Percentiles rank a stretch among this genome's conserved stretches.
Conservation (phyloP, 2,329 filamentous ascomycete genomes). For the Fusarium continuum region DNA sequence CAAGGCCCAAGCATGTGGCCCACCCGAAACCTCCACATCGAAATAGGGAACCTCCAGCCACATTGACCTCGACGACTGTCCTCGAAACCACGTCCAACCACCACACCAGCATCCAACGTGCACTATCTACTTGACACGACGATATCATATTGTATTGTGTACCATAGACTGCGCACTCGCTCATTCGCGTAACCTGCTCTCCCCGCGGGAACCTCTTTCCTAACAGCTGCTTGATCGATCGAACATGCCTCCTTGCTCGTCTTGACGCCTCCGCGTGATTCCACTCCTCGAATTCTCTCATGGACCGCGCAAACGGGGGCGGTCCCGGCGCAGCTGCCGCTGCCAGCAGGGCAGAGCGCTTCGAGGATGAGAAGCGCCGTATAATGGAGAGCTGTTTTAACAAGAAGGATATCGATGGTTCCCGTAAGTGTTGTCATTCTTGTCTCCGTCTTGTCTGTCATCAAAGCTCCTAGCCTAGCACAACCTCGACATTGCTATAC, state of each 20-base stretch:
- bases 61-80: constrained; percentile 39
- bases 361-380: constrained; percentile 95
- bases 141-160: neutral
- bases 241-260: constrained; percentile 45
- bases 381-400: constrained; percentile 95
- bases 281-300: constrained; percentile 38
- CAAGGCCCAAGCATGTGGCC: constrained; percentile 26
- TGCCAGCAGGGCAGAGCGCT: constrained; percentile 74
- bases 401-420: constrained; percentile 88
- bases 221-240: constrained; percentile 20
- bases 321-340: constrained; percentile 48
- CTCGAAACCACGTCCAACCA: constrained; percentile 26
- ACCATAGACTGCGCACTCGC: constrained; percentile 6
- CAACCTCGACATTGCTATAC: neutral
- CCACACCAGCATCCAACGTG: neutral
- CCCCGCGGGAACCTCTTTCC: neutral
- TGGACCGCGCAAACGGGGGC: constrained; percentile 54
- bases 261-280: constrained; percentile 41
- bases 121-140: neutral
- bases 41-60: constrained; percentile 42
- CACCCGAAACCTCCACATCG: constrained; percentile 37
- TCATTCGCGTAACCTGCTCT: neutral
- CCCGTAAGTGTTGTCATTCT: constrained; percentile 67
- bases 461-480: neutral
- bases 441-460: constrained; percentile 16